Evolutionary conservation across 305 asterid genomes (phyloP), one percentile per base, ranked within the genome.

Genomic region (Fraxinus ornus): DNA sequence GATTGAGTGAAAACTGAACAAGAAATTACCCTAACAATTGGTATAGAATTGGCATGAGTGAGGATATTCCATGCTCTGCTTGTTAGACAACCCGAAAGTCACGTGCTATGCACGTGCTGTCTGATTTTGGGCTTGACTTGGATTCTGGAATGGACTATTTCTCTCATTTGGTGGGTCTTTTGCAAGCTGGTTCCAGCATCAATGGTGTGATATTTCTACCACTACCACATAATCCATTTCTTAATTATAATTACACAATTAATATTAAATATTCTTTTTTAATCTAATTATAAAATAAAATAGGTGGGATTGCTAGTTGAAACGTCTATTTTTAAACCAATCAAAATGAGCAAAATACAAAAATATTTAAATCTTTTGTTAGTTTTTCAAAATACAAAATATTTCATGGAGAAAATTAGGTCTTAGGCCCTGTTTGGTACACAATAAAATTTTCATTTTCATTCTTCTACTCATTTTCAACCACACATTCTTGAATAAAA

Each of bases 61-160:
- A 79, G 84, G 85, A 83, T 83, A 83, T 86, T 81, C 85, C 86
- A 74, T 64, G 82, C 81, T 86, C 62, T 80, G 76, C 87, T 66
- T 76, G 4, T 28, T 73, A 3, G 75, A 28, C 39, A 74, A 32
- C 21, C 73, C 76, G 22, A 75, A 36, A 0, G 68, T 47, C 85
- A 82, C 85, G 85, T 66, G 81, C 32, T 22, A 7, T 6, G 78
- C 83, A 72, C 60, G 75, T 80, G 78, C 75, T 62, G 22, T 49
- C 60, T 49, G 2, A 1, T 30, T 44, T 47, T 36, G 79, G 57
- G 79, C 57, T 32, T n/a, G 78, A 30, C 71, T 37, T 55, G 32
- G 52, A 28, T 77, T 78, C 32, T 47, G 66, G 68, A 22, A 70
- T 79, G 77, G 80, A 77, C 13, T 82, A 77, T 10, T 19, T 26